Evolutionary conservation across 192 early-diverging fungal species (phyloP).

Genomic region (Diversispora epigaea): DNA sequence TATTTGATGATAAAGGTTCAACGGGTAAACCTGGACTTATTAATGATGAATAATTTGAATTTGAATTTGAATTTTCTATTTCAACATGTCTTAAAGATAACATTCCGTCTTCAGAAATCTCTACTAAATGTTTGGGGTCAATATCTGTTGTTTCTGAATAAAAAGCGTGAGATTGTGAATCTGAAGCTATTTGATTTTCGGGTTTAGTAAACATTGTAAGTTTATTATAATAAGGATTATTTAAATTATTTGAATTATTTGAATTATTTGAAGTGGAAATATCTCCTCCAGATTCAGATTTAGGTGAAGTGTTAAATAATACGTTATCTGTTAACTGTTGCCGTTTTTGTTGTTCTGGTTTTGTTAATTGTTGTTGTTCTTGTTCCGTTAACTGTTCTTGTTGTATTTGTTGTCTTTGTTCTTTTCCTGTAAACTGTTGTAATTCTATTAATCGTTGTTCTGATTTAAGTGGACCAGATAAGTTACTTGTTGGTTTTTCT

Average conservation of each 20-base stretch:
- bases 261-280: no score
- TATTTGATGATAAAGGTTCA: slow-evolving; percentile 19
- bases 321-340: no score
- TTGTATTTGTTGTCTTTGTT: no score
- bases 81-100: background rate
- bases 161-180: background rate
- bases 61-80: background rate
- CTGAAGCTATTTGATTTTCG: background rate
- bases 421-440: background rate
- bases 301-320: no score
- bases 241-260: background rate
- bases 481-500: background rate
- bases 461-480: background rate
- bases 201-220: background rate
- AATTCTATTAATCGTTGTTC: background rate
- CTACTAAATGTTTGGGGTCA: background rate
- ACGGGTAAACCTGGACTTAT: background rate
- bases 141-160: background rate
- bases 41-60: background rate
- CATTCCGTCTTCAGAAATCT: slow-evolving; percentile 21
- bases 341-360: no score
- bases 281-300: no score
- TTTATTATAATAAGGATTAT: no score
- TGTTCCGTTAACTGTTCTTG: no score
- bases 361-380: no score